Evolutionary conservation across 1,284 basidiomycete genomes (phyloP).

Genomic region (Stereum hirsutum): DNA sequence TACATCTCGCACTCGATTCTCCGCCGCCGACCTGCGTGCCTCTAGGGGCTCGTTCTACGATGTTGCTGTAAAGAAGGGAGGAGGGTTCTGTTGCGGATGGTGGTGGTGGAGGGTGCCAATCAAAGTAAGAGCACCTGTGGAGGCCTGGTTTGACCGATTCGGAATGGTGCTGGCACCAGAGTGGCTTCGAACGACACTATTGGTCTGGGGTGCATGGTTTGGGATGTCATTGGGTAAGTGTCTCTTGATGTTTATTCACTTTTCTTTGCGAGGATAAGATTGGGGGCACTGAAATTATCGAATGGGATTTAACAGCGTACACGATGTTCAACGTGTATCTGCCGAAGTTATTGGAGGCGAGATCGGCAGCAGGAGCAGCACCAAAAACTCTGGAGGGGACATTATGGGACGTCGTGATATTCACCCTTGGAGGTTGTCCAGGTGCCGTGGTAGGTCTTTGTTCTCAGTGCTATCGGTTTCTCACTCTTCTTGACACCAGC

Average conservation of each 20-base stretch:
- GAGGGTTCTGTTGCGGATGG: slow-evolving; percentile 8
- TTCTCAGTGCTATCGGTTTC: not conserved
- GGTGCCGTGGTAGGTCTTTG: slow-evolving; percentile 63
- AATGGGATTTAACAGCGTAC: slow-evolving; percentile 41
- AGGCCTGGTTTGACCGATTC: slow-evolving; percentile 67
- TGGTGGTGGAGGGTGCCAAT: slow-evolving; percentile 31
- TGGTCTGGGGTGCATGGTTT: slow-evolving; percentile 84
- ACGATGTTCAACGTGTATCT: slow-evolving; percentile 98
- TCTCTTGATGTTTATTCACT: not conserved
- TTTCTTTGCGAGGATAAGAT: not conserved
- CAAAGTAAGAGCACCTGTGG: slow-evolving; percentile 38
- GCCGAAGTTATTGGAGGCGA: slow-evolving; percentile 79
- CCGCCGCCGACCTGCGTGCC: too few relatives aligned
- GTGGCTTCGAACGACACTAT: slow-evolving; percentile 76
- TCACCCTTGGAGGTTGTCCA: slow-evolving; percentile 79
- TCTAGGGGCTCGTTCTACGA: too few relatives aligned
- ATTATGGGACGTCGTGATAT: slow-evolving; percentile 78
- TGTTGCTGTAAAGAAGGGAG: slow-evolving; percentile 1
- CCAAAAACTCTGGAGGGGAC: slow-evolving; percentile 47
- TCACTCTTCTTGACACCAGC: not conserved
- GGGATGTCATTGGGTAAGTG: slow-evolving; percentile 68
- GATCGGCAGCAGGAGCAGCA: slow-evolving; percentile 20
- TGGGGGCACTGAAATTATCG: slow-evolving; percentile 5
- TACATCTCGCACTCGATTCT: too few relatives aligned
- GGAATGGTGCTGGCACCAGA: slow-evolving; percentile 71